A percentile compares a stretch with the other conserved stretches of the same genome.
Evolutionary conservation across 768 basidiomycete genomes (phyloP).

Genomic region (Tulasnella sp.): DNA sequence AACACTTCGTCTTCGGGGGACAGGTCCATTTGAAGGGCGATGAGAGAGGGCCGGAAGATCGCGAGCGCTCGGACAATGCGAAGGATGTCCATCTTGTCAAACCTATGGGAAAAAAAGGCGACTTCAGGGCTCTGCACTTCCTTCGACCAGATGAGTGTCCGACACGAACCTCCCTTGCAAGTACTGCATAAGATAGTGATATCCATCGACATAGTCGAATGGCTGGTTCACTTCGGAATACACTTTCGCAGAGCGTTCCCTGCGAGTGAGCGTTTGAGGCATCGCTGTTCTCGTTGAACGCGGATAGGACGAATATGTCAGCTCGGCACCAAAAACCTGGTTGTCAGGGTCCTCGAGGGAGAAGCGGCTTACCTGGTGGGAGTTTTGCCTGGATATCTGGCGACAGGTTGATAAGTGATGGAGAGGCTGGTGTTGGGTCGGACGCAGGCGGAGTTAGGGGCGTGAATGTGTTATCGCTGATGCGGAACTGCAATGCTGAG

Average conservation of each 20-base stretch:
- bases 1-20: constrained; percentile 95
- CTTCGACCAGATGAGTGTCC: background rate
- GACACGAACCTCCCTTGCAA: constrained; percentile 58
- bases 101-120: constrained; percentile 46
- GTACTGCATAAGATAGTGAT: constrained; percentile 95
- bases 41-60: constrained; percentile 92
- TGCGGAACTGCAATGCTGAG: constrained; percentile 2
- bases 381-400: constrained; percentile 15
- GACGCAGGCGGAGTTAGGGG: constrained; percentile 24
- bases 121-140: constrained; percentile 1
- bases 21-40: constrained; percentile 96
- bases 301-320: background rate
- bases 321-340: background rate
- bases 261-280: background rate
- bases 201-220: constrained; percentile 94
- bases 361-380: background rate
- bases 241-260: constrained; percentile 45
- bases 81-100: constrained; percentile 93
- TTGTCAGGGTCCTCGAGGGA: background rate
- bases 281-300: background rate
- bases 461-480: constrained; percentile 15
- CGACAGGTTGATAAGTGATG: constrained; percentile 3
- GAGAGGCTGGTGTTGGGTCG: constrained; percentile 18
- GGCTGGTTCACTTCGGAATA: constrained; percentile 66
- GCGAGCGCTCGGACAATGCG: constrained; percentile 92